phyloP scores from a whole-genome alignment of 192 early-diverging fungal species.

The Rhizoclosmatium globosum region DNA sequence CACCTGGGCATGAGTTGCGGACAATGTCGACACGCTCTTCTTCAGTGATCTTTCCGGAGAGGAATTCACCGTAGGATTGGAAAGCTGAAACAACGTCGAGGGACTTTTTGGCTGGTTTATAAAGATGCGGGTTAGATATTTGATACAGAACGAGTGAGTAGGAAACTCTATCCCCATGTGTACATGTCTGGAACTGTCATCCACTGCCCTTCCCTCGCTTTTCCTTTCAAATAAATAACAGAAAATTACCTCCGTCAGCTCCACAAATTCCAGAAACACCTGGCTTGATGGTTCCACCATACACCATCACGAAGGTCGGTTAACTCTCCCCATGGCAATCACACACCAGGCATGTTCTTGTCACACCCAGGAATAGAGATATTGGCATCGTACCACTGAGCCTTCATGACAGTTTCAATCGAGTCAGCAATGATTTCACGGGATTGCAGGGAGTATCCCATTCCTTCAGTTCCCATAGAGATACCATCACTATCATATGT shows the following conservation, averaged over 20 bases:
- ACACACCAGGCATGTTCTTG: slow-evolving; percentile 97
- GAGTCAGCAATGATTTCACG: slow-evolving; percentile 99
- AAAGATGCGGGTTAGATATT: slow-evolving; percentile 7
- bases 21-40: slow-evolving; percentile 75
- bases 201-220: too few species aligned
- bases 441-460: slow-evolving; percentile 96
- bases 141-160: slow-evolving; percentile 10
- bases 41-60: slow-evolving; percentile 90
- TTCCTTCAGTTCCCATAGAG: slow-evolving; percentile 95
- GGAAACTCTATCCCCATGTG: too few species aligned
- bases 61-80: slow-evolving; percentile 93
- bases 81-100: slow-evolving; percentile 98
- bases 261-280: slow-evolving; percentile 55
- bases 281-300: slow-evolving; percentile 95
- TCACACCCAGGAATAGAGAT: slow-evolving; percentile 90
- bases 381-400: slow-evolving; percentile 99
- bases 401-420: slow-evolving; percentile 98
- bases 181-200: too few species aligned
- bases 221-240: background rate
- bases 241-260: slow-evolving; percentile 39
- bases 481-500: slow-evolving; percentile 80
- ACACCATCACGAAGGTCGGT: slow-evolving; percentile 96
- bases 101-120: slow-evolving; percentile 8
- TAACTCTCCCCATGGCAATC: slow-evolving; percentile 95
- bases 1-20: slow-evolving; percentile 70